Evolutionary conservation across 768 basidiomycete genomes (phyloP).

Genomic region (Pisolithus orientalis): DNA sequence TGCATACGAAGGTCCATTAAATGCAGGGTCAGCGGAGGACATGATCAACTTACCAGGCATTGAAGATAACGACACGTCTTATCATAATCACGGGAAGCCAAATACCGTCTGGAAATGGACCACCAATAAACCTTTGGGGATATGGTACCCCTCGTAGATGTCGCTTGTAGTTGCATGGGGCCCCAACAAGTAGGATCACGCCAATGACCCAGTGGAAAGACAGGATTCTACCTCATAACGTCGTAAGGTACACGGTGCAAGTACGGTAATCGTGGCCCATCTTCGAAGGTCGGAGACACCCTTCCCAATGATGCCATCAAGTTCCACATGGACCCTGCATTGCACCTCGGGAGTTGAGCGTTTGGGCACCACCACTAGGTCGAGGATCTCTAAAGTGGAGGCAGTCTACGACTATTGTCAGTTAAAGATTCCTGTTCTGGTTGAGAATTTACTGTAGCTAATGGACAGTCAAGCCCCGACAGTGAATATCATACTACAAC

Average conservation of each 20-base stretch:
- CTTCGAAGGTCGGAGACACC: slow-evolving; percentile 28
- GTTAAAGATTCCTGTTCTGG: not conserved
- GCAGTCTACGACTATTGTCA: not conserved
- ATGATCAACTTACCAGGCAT: not conserved
- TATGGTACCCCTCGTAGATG: slow-evolving; percentile 13
- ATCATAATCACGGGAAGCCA: not conserved
- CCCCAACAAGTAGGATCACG: not conserved
- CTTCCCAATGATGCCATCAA: slow-evolving; percentile 19
- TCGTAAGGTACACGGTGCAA: slow-evolving; percentile 25
- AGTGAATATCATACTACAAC: not conserved
- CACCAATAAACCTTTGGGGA: slow-evolving; percentile 12
- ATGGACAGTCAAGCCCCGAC: not conserved
- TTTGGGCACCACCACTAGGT: slow-evolving; percentile 25
- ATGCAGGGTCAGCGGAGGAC: too few relatives aligned
- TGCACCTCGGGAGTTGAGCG: slow-evolving; percentile 15
- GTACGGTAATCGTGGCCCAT: slow-evolving; percentile 21
- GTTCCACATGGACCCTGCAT: slow-evolving; percentile 23
- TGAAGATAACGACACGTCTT: not conserved
- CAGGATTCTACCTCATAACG: slow-evolving; percentile 28
- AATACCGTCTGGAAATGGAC: not conserved
- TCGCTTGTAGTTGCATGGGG: slow-evolving; percentile 5
- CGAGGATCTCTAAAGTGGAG: slow-evolving; percentile 10
- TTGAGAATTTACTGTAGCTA: not conserved
- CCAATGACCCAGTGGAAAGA: slow-evolving; percentile 24
- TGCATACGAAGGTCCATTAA: not conserved